Base-by-base conservation (phyloP, 352 stramenopile species). In the Pythium dissotocum region DNA sequence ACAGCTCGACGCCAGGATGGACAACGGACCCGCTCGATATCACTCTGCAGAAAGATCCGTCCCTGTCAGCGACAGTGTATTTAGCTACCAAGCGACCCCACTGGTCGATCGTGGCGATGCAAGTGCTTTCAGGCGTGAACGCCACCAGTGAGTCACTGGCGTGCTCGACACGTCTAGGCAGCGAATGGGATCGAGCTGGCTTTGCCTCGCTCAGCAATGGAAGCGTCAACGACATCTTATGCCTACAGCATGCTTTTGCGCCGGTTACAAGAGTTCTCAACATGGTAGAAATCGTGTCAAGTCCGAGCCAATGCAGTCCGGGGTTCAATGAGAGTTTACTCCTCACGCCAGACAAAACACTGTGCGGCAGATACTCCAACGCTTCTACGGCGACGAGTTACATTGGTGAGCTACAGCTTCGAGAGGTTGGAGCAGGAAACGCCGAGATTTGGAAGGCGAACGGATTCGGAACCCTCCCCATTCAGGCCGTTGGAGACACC, bases 41-140 rank as follows among this genome's bases (percentile, higher is more conserved):
- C 24, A 26, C 40, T 30, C 38, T 26, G 30, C 40, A 18, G 38
- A 12, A 24, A 6, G 40, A 49, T 5, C 16, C 40, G 6, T 49
- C 40, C 6, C 1, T 12, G 1, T 49, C 40, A 14, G 36, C 21
- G 3, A 38, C 30, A 16, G 12, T 65, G 4, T 65, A 58, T 14
- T 4, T 71, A n/a, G 60, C 35, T 10, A 61, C 58, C 56, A 60
- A 61, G 58, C 46, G 64, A 9, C 64, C 40, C 21, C 40, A 49
- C 40, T 16, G 40, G 14, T 3, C 40, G 24, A 12, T 12, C 13
- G 21, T 9, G 18, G 40, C 40, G 40, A 49, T 49, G 16, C 40
- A 16, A 24, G 18, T 24, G 4, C 14, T 49, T 8, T 49, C 40
- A 49, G 40, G 40, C 6, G 40, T 12, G 4, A 24, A 24, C 14